Evolutionary conservation across 768 basidiomycete genomes (phyloP).

Genomic region (Suillus spraguei): DNA sequence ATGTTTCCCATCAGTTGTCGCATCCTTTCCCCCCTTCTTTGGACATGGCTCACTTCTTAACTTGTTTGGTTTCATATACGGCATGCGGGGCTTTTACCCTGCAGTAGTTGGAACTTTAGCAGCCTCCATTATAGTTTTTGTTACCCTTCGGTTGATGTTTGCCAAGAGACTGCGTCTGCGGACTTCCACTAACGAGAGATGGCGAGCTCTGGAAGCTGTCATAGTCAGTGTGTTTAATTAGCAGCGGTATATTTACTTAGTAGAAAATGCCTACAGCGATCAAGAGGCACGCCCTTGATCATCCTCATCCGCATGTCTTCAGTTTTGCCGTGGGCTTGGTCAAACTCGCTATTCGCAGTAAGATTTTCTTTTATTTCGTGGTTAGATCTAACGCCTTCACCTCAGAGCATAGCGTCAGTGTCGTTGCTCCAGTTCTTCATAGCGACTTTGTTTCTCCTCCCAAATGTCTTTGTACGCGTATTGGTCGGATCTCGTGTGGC

Average conservation of each 20-base stretch:
- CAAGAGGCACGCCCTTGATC: slow-evolving; percentile 80
- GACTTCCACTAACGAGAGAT: slow-evolving; percentile 64
- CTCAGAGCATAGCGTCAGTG: slow-evolving; percentile 72
- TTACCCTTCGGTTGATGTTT: slow-evolving; percentile 63
- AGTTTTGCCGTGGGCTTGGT: slow-evolving; percentile 86
- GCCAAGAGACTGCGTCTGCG: slow-evolving; percentile 53
- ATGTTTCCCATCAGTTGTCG: slow-evolving; percentile 23
- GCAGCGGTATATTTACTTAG: slow-evolving; percentile 6
- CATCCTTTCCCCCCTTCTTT: slow-evolving; percentile 36
- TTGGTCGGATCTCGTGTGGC: slow-evolving; percentile 81
- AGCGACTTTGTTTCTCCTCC: slow-evolving; percentile 72
- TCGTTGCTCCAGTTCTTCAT: slow-evolving; percentile 73
- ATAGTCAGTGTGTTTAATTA: slow-evolving; percentile 48
- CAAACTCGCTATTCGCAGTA: slow-evolving; percentile 79
- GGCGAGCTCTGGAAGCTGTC: slow-evolving; percentile 77
- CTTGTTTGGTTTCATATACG: slow-evolving; percentile 83
- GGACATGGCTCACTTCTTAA: slow-evolving; percentile 41
- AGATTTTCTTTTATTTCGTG: slow-evolving; percentile 30
- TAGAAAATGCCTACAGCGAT: slow-evolving; percentile 42
- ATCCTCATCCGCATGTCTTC: slow-evolving; percentile 81
- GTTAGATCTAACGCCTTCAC: slow-evolving; percentile 13
- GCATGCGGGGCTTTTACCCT: slow-evolving; percentile 73
- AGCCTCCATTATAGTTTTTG: slow-evolving; percentile 65
- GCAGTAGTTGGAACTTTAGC: slow-evolving; percentile 60
- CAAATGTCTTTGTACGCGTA: slow-evolving; percentile 70